Base-by-base conservation (phyloP, 176 grass and related monocot genomes). In the Aegilops speltoides region DNA sequence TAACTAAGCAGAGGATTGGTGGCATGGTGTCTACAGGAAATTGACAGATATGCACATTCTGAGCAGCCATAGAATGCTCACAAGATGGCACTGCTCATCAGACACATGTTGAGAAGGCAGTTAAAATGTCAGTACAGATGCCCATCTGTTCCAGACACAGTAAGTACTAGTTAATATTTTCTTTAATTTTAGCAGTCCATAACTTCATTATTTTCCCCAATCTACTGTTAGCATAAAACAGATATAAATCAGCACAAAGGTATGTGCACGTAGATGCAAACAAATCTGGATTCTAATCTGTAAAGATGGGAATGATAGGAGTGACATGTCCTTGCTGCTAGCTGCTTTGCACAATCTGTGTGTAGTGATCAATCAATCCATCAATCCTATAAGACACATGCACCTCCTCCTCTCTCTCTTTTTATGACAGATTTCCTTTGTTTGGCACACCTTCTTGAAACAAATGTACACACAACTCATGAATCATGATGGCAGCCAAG, bases 401-500 rank as follows among this genome's bases (percentile, higher is more conserved):
- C 62, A 73, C 19, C 13, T 48, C 19, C 13, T 48, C 13, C 9
- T 48, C 41, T 19, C 41, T 19, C 14, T 52, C 15, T 52, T 63
- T 36, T 50, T 68, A 20, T 89, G 61, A 81, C 45, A 70, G 11
- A 20, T 85, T 64, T 84, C 71, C 82, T 88, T 65, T 91, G 34
- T 88, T 71, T 88, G 82, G 82, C 16, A 54, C 73, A 71, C 32
- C 48, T 79, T 34, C 3, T 50, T 78, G 63, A 77, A 85, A 57
- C 43, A 69, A 59, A 85, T 41, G 63, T 23, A 52, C 46, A 77
- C 61, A 76, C 7, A 24, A 23, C 11, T 48, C 81, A 76, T 87
- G 80, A 91, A 7, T 36, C 85, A 79, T 87, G 81, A 91, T 88
- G 86, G 77, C 77, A 84, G 64, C 13, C 59, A 76, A 10, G 54